A percentile compares a stretch with the other conserved stretches of the same genome.
phyloP scores from a whole-genome alignment of 345 rosid genomes.

The Eucalyptus sp. region DNA sequence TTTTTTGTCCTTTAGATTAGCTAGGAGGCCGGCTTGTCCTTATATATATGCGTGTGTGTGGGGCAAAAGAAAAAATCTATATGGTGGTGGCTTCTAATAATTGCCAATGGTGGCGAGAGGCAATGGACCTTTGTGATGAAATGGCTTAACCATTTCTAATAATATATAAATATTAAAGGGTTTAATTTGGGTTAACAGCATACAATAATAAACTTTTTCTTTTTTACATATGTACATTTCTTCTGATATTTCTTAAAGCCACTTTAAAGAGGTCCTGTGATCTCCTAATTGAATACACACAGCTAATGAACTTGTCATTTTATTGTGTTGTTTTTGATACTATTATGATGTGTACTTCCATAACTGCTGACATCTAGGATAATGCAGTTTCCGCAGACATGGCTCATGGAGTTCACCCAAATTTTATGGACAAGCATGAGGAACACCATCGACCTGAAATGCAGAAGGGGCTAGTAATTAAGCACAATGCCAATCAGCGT shows the following conservation, averaged over 20 bases:
- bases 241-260: neutral
- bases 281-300: neutral
- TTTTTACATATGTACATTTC: neutral
- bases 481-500: conserved; percentile 92
- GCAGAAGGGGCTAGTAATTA: conserved; percentile 86
- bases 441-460: conserved; percentile 85
- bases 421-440: conserved; percentile 83
- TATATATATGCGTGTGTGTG: neutral
- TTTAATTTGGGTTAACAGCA: neutral
- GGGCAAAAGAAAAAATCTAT: neutral
- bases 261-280: neutral
- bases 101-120: neutral
- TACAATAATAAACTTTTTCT: neutral
- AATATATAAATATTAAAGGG: neutral
- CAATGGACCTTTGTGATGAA: neutral
- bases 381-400: conserved; percentile 79
- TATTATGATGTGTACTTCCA: neutral
- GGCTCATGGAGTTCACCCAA: conserved; percentile 98
- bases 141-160: neutral
- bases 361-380: neutral
- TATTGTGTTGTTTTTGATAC: neutral
- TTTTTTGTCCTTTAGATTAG: neutral
- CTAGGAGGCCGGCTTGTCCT: accelerated
- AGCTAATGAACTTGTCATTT: neutral
- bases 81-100: neutral